A percentile compares a stretch with the other conserved stretches of the same genome.
These are phyloP conservation scores for Batkoa obscura DNA, from an alignment of 371 early-diverging fungal species.

Conservation along the genomic window DNA sequence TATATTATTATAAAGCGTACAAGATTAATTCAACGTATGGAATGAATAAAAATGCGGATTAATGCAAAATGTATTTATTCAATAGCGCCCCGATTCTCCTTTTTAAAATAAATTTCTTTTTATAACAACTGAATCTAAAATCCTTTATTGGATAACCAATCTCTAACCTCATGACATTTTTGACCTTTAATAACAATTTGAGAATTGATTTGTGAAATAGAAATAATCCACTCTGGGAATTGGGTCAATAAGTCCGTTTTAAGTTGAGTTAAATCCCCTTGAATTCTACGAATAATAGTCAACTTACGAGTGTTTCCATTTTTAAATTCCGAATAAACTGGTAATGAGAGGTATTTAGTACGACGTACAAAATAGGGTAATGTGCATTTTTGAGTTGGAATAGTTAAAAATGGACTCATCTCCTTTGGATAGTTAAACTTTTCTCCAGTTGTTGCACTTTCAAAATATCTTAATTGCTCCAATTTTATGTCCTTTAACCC, in stretches of 20 bases:
- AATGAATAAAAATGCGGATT: no score
- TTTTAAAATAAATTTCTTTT: no score
- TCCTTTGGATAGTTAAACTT: background rate
- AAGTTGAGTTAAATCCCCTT: slow-evolving; percentile 25
- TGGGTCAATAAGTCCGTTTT: background rate
- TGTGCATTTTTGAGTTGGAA: background rate
- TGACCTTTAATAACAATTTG: slow-evolving; percentile 6
- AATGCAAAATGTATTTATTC: no score
- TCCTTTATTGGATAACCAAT: slow-evolving; percentile 2
- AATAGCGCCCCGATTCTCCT: no score
- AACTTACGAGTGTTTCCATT: slow-evolving; percentile 40
- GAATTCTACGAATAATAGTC: slow-evolving; percentile 51
- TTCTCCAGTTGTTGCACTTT: slow-evolving; percentile 6
- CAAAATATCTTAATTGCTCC: no score
- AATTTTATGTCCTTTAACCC: no score
- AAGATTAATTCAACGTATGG: no score
- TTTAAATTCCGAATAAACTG: slow-evolving; percentile 51
- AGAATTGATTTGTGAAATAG: background rate
- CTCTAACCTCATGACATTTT: slow-evolving; percentile 2
- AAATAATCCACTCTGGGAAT: background rate
- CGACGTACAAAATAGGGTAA: slow-evolving; percentile 28
- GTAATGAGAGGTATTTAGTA: slow-evolving; percentile 34
- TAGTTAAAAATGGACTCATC: background rate
- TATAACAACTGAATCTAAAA: no score
- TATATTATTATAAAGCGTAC: no score